These are phyloP conservation scores for Coemansia sp. DNA, from an alignment of 192 early-diverging fungal genomes.

Conservation along the genomic window DNA sequence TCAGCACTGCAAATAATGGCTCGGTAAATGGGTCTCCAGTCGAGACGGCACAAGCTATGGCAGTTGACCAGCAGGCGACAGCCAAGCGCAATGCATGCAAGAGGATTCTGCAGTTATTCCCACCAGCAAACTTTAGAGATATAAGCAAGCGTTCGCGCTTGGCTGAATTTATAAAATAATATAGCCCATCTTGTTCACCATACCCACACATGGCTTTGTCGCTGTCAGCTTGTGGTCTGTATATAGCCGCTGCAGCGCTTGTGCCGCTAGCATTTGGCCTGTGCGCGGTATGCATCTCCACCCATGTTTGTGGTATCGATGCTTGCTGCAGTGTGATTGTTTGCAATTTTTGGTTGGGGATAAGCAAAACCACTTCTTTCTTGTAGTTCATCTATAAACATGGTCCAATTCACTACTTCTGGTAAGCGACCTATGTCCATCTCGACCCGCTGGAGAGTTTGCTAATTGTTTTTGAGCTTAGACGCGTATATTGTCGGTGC, in stretches of 20 bases:
- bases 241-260: slow-evolving; percentile 63
- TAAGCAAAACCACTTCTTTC: too few relatives aligned
- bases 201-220: too few relatives aligned
- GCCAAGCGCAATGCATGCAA: slow-evolving; percentile 25
- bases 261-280: slow-evolving; percentile 88
- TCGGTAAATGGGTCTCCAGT: neutral
- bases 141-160: slow-evolving; percentile 44
- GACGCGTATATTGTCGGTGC: slow-evolving; percentile 90
- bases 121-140: slow-evolving; percentile 44
- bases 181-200: neutral
- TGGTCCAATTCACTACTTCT: slow-evolving; percentile 15
- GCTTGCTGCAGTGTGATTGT: too few relatives aligned
- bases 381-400: neutral
- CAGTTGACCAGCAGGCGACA: neutral
- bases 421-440: slow-evolving; percentile 5
- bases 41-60: neutral
- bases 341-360: too few relatives aligned
- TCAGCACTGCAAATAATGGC: neutral
- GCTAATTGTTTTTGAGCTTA: slow-evolving; percentile 4
- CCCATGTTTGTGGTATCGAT: slow-evolving; percentile 14
- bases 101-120: slow-evolving; percentile 33
- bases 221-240: too few relatives aligned
- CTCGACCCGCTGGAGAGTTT: neutral
- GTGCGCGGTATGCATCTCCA: slow-evolving; percentile 97
- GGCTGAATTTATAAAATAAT: slow-evolving; percentile 17